phyloP scores from a whole-genome alignment of 768 basidiomycete species.

The Tulasnella sp. region DNA sequence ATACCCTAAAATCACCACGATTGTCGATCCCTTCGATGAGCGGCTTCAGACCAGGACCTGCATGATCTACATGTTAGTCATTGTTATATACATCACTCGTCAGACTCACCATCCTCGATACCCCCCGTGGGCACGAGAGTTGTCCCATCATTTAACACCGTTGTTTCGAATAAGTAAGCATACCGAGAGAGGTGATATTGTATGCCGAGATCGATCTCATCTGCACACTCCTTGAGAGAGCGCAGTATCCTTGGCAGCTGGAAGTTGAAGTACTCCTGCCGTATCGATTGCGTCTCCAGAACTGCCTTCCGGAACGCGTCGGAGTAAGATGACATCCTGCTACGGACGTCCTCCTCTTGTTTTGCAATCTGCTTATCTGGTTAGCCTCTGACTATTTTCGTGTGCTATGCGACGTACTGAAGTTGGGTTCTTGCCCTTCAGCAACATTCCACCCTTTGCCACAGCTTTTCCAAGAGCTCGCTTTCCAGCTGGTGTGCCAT shows the following conservation, averaged over 20 bases:
- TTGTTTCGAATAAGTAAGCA: slow-evolving; percentile 87
- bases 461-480: slow-evolving; percentile 84
- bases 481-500: slow-evolving; percentile 52
- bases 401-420: slow-evolving; percentile 39
- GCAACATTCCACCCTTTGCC: slow-evolving; percentile 74
- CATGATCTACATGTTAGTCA: slow-evolving; percentile 9
- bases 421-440: slow-evolving; percentile 88
- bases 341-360: slow-evolving; percentile 90
- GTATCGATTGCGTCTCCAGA: slow-evolving; percentile 74
- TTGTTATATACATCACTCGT: neutral
- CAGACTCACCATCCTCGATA: slow-evolving; percentile 48
- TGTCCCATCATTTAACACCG: slow-evolving; percentile 77
- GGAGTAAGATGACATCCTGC: slow-evolving; percentile 71
- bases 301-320: slow-evolving; percentile 88
- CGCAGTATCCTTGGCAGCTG: slow-evolving; percentile 88
- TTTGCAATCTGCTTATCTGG: neutral
- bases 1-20: slow-evolving; percentile 86
- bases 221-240: slow-evolving; percentile 84
- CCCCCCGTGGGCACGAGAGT: slow-evolving; percentile 53
- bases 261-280: slow-evolving; percentile 97
- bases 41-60: slow-evolving; percentile 67
- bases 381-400: neutral
- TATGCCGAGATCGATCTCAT: slow-evolving; percentile 94
- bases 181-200: slow-evolving; percentile 95
- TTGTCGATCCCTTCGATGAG: slow-evolving; percentile 90